Evolutionary conservation across 495 filamentous ascomycete species (phyloP), one percentile per base, ranked within the genome.

Genomic region (Lasiosphaeria hispida): DNA sequence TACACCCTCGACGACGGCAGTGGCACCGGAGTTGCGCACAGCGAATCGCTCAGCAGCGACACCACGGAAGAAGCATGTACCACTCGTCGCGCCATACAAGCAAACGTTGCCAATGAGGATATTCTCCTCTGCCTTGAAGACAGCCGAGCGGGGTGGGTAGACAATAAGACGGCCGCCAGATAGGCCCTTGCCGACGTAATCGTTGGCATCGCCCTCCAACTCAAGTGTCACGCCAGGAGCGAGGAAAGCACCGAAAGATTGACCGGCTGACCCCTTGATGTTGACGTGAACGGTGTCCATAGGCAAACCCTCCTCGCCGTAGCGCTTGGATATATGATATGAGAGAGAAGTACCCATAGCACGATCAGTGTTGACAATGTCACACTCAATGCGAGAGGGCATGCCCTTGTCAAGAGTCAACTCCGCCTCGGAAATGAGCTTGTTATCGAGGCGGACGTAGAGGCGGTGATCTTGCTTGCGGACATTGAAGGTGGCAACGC

Each of bases 81-180:
- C 94, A 53, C 81, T 85, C 30, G 94, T 99, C 53, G 94, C 94
- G 69, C 94, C 94, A 71, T 99, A 99, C 54, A 99, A 79, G 80
- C 94, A 99, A 58, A 95, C 92, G 67, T 99, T 99, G 60, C 94
- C 94, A 57, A 97, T 86, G 57, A 99, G 83, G 58, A 97, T 82
- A 73, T 99, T 99, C 78, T 99, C 95, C 75, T 99, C 94, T 17
- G 94, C 92, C 77, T 96, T 96, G 83, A 90, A 99, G 1, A 92
- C 87, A 57, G 95, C 92, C 17, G 90, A 85, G 14, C 94, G 89
- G 42, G 94, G 94, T 34, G 94, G 94, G 69, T 99, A 99, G 70
- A 99, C 83, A 69, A 97, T 96, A 53, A 99, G 82, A 55, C 94
- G 88, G 60, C 94, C 94, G 68, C 94, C 94, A 50, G 95, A 97